Conservation (phyloP, 805 yeast genomes). For the Saturnispora zaruensis region DNA sequence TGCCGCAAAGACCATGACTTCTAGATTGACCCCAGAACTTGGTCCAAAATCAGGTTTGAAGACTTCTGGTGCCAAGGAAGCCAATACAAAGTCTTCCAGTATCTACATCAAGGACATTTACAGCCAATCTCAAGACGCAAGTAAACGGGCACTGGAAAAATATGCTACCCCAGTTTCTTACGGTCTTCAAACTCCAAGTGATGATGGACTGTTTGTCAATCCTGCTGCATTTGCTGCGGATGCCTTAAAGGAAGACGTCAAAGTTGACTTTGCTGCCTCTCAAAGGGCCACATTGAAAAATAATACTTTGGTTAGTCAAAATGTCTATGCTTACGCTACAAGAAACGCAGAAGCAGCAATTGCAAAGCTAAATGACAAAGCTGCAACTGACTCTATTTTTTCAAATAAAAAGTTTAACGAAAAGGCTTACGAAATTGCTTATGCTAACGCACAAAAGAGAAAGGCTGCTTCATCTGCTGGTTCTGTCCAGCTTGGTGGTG, state of each 20-base stretch:
- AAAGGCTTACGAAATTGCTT: constrained; percentile 71
- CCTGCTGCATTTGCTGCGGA: constrained; percentile 46
- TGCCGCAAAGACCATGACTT: constrained; percentile 37
- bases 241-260: constrained; percentile 31
- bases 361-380: constrained; percentile 21
- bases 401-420: constrained; percentile 39
- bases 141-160: constrained; percentile 6
- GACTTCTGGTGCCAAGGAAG: constrained; percentile 12
- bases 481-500: constrained; percentile 80
- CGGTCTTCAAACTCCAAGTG: constrained; percentile 37
- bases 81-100: constrained; percentile 25
- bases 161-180: constrained; percentile 16
- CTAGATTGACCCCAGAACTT: constrained; percentile 36
- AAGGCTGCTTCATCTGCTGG: constrained; percentile 35
- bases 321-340: constrained; percentile 44
- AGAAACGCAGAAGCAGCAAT: constrained; percentile 36
- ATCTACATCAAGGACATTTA: constrained; percentile 13
- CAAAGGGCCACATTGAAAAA: constrained; percentile 32
- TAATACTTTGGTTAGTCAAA: constrained; percentile 33
- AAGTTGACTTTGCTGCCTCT: constrained; percentile 32
- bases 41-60: constrained; percentile 28
- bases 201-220: constrained; percentile 24
- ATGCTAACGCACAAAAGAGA: constrained; percentile 54
- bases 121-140: constrained; percentile 11
- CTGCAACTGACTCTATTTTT: constrained; percentile 20